Base-by-base conservation (phyloP, 139 green algal species). In the Coccomyxa sp. region DNA sequence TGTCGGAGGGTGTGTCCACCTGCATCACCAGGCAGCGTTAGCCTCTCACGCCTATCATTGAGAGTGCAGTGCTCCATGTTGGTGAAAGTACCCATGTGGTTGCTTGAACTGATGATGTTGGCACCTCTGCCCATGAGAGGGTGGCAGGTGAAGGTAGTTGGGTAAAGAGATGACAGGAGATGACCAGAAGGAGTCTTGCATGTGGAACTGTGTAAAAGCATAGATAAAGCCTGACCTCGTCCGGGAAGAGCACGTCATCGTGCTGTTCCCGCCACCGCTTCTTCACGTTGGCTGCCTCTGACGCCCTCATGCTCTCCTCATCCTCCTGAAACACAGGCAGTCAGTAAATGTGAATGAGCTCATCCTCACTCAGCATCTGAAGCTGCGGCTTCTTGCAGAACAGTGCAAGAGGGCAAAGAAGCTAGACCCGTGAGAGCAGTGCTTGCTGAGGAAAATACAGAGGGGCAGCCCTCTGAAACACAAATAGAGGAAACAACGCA, bases 161-260 rank as follows among this genome's bases (percentile, higher is more conserved):
- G 18, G 2, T 5, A 64, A 18, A 64, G 4, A 64, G 18, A 64
- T 14, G 1, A 71, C 39, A 71, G 64, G 24, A 71, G 24, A 6
- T 31, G 27, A 31, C 18, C 64, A 71, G 64, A 10, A 37, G 64
- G 7, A 5, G 2, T 38, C 6, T 12, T 29, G 12, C 14, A 58
- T 58, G 44, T 16, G 12, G 44, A 12, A 58, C 44, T 29, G 44
- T 12, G 44, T 16, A 58, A 16, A 16, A 58, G 44, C 44, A 29
- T 29, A 58, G 16, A 16, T 16, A 12, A 33, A 38, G 7, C 31
- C 7, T 39, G 36, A 83, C 84, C 86, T 97, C 95, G 72, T 98
- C 95, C 0, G 95, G 95, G 80, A 92, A 97, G 39, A 94, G 75
- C 6, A 82, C 78, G 69, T 98, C 94, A 29, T 94, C 89, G 24